Evolutionary conservation across 805 yeast genomes (phyloP), one percentile per base, ranked within the genome.

Genomic region (Candida maris): DNA sequence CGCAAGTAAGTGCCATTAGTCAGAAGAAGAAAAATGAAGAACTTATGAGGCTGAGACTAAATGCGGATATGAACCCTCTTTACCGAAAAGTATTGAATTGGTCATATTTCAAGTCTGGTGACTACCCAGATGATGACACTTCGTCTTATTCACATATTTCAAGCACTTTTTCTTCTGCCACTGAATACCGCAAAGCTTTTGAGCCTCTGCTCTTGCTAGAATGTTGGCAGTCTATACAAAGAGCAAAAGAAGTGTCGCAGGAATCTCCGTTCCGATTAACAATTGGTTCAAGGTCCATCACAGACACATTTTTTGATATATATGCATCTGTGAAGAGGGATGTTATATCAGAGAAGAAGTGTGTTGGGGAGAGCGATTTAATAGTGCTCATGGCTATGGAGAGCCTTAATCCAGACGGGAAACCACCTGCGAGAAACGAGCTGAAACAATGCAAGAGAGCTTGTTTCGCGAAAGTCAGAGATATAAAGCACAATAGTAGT

Each of bases 211-310:
- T 93, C 29, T 62, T 89, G 55, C 62, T 91, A 27, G 99, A 93
- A 62, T 85, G 95, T 45, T 94, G 97, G 97, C 95, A 89, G 52
- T 83, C 86, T 0, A 74, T 93, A 19, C 81, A 79, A 46, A 71
- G 85, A 4, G 78, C 93, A 0, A 79, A 83, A 44, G 77, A 76
- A 33, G 76, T 84, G 13, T 63, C 65, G 12, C 73, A 73, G 7
- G 74, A 73, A 32, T 61, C 50, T 4, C 88, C 95, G 1, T 81
- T 89, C 55, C 71, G 71, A 20, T 49, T 89, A 2, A 64, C 75
- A 3, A 65, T 89, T 14, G 97, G 95, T 3, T 84, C 87, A 23
- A 73, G 96, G 48, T 75, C 87, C 2, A 78, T 85, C 1, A 82
- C 85, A 12, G 95, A 88, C 49, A 82, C 85, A 10, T 93, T 91